A percentile compares a stretch with the other conserved stretches of the same genome.
Evolutionary conservation across 495 filamentous ascomycete species (phyloP).

Genomic region (Penicillium dipodomyicola): DNA sequence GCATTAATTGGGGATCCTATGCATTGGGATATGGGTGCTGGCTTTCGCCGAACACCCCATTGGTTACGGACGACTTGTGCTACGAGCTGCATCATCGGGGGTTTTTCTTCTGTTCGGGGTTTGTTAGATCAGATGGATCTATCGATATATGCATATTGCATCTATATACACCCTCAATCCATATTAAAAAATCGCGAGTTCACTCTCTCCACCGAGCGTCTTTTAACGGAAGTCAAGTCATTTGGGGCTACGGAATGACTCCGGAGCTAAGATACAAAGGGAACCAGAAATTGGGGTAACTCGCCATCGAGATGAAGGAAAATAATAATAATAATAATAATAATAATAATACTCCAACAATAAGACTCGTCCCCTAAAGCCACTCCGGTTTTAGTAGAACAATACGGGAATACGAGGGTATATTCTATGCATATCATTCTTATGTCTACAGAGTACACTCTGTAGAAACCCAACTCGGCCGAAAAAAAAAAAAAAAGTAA

Average conservation of each 20-base stretch:
- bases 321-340: neutral
- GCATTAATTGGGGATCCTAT: slow-evolving; percentile 12
- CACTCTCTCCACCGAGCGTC: neutral
- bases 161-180: slow-evolving; percentile 5
- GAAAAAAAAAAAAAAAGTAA: neutral
- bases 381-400: neutral
- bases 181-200: neutral
- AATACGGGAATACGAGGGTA: neutral
- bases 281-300: neutral
- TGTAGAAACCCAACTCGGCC: neutral
- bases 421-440: neutral
- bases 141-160: slow-evolving; percentile 9
- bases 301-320: neutral
- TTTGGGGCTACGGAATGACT: neutral
- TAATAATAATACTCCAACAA: too few species aligned
- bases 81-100: neutral
- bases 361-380: neutral
- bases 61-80: neutral
- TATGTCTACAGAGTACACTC: neutral
- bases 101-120: neutral
- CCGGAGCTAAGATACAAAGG: neutral
- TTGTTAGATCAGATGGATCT: slow-evolving; percentile 11
- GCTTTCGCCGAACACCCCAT: neutral
- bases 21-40: neutral
- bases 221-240: neutral